Percentiles rank a stretch among this genome's conserved stretches.
These are phyloP conservation scores for Microthlaspi erraticum DNA, from an alignment of 345 rosid genomes.

Conservation along the genomic window DNA sequence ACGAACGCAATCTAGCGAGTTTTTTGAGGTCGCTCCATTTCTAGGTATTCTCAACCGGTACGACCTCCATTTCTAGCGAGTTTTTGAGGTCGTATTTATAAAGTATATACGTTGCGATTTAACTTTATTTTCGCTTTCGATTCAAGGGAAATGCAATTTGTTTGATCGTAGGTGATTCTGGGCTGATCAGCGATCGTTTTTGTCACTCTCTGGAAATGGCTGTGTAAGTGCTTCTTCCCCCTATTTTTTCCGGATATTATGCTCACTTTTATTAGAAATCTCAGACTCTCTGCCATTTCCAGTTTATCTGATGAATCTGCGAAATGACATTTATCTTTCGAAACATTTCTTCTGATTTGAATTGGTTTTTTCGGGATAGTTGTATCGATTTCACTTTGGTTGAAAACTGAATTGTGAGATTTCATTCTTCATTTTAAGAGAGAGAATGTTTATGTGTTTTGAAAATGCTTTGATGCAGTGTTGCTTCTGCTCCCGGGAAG, in stretches of 20 bases:
- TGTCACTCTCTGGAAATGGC: conserved; percentile 37
- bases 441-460: neutral
- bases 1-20: conserved; percentile 12
- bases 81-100: neutral
- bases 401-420: neutral
- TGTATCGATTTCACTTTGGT: neutral
- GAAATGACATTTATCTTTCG: neutral
- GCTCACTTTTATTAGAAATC: conserved; percentile 17
- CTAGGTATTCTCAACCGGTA: conserved; percentile 19
- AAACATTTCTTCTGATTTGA: neutral
- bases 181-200: conserved; percentile 31
- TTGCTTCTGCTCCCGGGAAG: conserved; percentile 99
- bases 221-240: conserved; percentile 36
- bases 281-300: neutral
- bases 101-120: neutral
- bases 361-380: neutral
- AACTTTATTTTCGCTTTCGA: conserved; percentile 15
- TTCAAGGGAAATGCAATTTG: conserved; percentile 15
- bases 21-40: conserved; percentile 16
- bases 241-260: conserved; percentile 19
- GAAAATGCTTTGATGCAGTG: conserved; percentile 46
- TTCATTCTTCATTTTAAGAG: conserved; percentile 9
- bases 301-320: conserved; percentile 13
- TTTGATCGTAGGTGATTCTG: conserved; percentile 45
- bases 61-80: neutral